Percentiles rank a stretch among this genome's conserved stretches.
phyloP scores from a whole-genome alignment of 805 yeast genomes.

The Wickerhamiella musiphila region DNA sequence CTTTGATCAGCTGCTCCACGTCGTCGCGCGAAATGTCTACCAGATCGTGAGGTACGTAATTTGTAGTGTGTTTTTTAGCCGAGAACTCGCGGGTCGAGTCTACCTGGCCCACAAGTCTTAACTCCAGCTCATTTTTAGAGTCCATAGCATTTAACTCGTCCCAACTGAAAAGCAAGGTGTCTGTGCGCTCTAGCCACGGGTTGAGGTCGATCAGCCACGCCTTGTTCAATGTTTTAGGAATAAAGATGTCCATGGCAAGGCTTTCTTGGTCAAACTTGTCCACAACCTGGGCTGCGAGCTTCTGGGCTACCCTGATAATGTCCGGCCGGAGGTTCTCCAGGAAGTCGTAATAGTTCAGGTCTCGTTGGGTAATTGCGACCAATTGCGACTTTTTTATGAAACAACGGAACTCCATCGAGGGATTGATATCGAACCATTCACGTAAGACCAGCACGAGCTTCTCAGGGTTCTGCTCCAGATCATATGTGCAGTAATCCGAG shows the following conservation, averaged over 20 bases:
- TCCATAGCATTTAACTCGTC: conserved; percentile 36
- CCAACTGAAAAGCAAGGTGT: conserved; percentile 70
- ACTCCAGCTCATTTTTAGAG: conserved; percentile 20
- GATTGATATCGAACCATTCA: conserved; percentile 70
- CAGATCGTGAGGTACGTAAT: conserved; percentile 80
- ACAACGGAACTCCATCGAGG: conserved; percentile 81
- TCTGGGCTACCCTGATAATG: conserved; percentile 31
- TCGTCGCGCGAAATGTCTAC: conserved; percentile 32
- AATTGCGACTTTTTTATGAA: conserved; percentile 51
- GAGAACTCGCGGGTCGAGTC: conserved; percentile 58
- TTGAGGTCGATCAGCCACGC: conserved; percentile 71
- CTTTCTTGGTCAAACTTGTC: conserved; percentile 35
- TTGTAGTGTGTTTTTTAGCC: conserved; percentile 69
- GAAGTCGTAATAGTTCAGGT: conserved; percentile 65
- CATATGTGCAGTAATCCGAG: conserved; percentile 77
- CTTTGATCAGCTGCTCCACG: conserved; percentile 9
- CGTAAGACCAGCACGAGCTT: conserved; percentile 38
- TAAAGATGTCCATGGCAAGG: conserved; percentile 65
- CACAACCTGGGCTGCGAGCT: conserved; percentile 29
- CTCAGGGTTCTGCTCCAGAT: conserved; percentile 35
- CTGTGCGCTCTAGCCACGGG: conserved; percentile 67
- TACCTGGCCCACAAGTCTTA: conserved; percentile 51
- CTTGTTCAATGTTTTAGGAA: conserved; percentile 54
- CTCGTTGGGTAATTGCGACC: conserved; percentile 71
- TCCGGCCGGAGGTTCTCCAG: conserved; percentile 32